Evolutionary conservation across 129 eudicot genomes (phyloP).

Genomic region (Apium graveolens): DNA sequence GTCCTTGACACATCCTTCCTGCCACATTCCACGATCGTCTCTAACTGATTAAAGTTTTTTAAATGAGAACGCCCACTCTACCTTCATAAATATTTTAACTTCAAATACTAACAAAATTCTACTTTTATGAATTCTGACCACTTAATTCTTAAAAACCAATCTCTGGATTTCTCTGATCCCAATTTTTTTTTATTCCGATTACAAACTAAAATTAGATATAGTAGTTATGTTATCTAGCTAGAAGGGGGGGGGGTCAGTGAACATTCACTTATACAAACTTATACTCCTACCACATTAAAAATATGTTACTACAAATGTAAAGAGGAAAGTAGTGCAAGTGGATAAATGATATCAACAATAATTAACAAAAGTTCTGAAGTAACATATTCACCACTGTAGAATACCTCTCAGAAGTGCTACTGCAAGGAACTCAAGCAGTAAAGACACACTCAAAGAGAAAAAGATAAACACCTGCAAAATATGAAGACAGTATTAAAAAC

Average conservation of each 20-base stretch:
- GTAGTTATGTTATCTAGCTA: too few species aligned
- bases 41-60: neutral
- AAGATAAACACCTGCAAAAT: slow-evolving; percentile 67
- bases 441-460: slow-evolving; percentile 54
- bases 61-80: neutral
- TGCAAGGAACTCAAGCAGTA: slow-evolving; percentile 54
- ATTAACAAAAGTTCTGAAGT: neutral
- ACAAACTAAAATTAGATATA: neutral
- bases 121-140: too few species aligned
- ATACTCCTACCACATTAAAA: neutral
- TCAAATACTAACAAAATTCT: neutral
- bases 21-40: neutral
- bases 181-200: neutral
- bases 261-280: neutral
- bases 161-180: too few species aligned
- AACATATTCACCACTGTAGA: neutral
- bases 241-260: too few species aligned
- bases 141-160: too few species aligned
- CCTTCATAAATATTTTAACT: neutral
- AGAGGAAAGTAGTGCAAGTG: neutral
- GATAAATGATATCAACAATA: neutral
- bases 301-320: neutral
- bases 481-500: neutral
- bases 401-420: slow-evolving; percentile 63
- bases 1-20: neutral